A percentile compares a stretch with the other conserved stretches of the same genome.
Evolutionary conservation across 768 basidiomycete species (phyloP).

Genomic region (Cystobasidium onofrii): DNA sequence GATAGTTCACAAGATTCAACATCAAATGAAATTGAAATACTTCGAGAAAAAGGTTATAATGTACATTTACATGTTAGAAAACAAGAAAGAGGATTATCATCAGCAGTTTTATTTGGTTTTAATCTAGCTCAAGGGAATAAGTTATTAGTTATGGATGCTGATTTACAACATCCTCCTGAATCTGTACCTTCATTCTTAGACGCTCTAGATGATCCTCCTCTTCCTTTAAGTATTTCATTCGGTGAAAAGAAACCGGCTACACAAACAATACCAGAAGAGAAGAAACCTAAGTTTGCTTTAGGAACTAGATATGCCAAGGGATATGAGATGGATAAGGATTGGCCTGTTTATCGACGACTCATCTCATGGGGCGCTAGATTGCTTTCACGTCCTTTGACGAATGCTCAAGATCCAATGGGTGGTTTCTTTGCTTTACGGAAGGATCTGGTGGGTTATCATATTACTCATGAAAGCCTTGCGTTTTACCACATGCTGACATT

Average conservation of each 20-base stretch:
- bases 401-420: slow-evolving; percentile 42
- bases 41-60: slow-evolving; percentile 37
- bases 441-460: slow-evolving; percentile 40
- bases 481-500: neutral
- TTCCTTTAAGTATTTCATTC: neutral
- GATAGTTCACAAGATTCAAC: slow-evolving; percentile 41
- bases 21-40: slow-evolving; percentile 33
- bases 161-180: slow-evolving; percentile 42
- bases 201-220: slow-evolving; percentile 32
- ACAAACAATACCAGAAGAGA: neutral
- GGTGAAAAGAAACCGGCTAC: slow-evolving; percentile 22
- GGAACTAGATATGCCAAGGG: slow-evolving; percentile 42
- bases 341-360: slow-evolving; percentile 42
- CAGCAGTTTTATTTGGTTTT: slow-evolving; percentile 42
- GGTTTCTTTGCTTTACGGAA: slow-evolving; percentile 43
- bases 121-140: slow-evolving; percentile 37
- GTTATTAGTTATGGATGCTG: slow-evolving; percentile 43
- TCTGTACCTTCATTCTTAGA: slow-evolving; percentile 37
- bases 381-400: slow-evolving; percentile 41
- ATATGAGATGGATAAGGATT: slow-evolving; percentile 41
- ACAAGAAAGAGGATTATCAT: slow-evolving; percentile 40
- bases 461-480: neutral
- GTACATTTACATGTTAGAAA: slow-evolving; percentile 39
- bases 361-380: slow-evolving; percentile 42
- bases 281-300: slow-evolving; percentile 35